phyloP scores from a whole-genome alignment of 345 rosid genomes.

The Physaria fendleri region DNA sequence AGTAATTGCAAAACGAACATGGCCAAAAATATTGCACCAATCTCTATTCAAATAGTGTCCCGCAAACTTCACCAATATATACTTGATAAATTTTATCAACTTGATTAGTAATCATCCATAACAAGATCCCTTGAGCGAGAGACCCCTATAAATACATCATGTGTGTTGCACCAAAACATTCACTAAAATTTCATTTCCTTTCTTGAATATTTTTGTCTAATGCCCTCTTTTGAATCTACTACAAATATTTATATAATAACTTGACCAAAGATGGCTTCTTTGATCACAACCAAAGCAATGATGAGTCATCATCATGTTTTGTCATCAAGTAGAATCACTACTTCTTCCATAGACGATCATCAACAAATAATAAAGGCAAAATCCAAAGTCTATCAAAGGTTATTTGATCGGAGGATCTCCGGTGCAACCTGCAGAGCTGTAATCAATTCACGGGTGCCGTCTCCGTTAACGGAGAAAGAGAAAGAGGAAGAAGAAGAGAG shows the following conservation, averaged over 20 bases:
- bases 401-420: slow-evolving; percentile 21
- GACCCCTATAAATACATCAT: slow-evolving; percentile 32
- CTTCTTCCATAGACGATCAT: slow-evolving; percentile 3
- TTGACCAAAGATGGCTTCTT: slow-evolving; percentile 24
- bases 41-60: too few species aligned
- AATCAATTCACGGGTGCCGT: slow-evolving; percentile 3
- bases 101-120: slow-evolving; percentile 17
- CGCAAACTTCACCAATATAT: neutral
- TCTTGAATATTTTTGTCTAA: slow-evolving; percentile 8
- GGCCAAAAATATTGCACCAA: neutral
- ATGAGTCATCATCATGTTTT: slow-evolving; percentile 27
- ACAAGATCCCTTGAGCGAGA: neutral
- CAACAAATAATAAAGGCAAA: slow-evolving; percentile 11
- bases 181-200: slow-evolving; percentile 10
- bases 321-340: slow-evolving; percentile 13
- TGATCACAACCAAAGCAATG: slow-evolving; percentile 31
- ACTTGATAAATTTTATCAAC: slow-evolving; percentile 10
- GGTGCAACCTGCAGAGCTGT: slow-evolving; percentile 32
- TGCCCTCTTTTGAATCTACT: slow-evolving; percentile 19
- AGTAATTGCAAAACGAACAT: neutral
- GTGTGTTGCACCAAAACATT: slow-evolving; percentile 25
- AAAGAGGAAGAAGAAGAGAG: neutral
- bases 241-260: neutral
- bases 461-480: slow-evolving; percentile 31
- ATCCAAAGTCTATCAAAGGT: slow-evolving; percentile 13